Percentiles rank a stretch among this genome's conserved stretches.
Evolutionary conservation across 1,284 basidiomycete species (phyloP).

Genomic region (Microbotryum lychnidis-dioicae): DNA sequence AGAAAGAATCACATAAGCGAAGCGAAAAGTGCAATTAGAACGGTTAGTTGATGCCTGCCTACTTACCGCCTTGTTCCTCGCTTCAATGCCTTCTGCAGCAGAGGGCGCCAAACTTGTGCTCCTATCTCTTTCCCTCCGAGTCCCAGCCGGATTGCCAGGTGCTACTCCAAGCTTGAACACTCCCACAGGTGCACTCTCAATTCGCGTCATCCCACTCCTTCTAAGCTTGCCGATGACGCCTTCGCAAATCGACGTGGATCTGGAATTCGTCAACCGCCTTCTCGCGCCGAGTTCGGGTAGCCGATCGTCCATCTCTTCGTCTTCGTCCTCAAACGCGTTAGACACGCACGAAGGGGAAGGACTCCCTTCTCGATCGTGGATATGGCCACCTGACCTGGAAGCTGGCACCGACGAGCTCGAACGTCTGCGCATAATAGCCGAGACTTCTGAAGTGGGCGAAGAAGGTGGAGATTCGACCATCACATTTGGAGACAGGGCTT

Average conservation of each 20-base stretch:
- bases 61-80: constrained; percentile 24
- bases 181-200: constrained; percentile 21
- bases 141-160: not conserved
- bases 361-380: no score
- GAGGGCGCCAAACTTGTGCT: not conserved
- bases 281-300: not conserved
- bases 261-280: constrained; percentile 13
- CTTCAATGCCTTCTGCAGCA: constrained; percentile 3
- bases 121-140: not conserved
- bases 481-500: no score
- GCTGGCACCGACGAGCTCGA: no score
- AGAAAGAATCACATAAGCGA: not conserved
- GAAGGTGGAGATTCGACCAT: no score
- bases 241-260: not conserved
- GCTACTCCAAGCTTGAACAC: not conserved
- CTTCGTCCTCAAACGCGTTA: constrained; percentile 1
- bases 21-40: not conserved
- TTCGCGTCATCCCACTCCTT: constrained; percentile 6
- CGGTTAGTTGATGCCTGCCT: no score
- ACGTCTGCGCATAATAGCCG: no score
- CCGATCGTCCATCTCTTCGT: not conserved
- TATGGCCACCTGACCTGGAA: no score
- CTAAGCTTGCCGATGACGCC: not conserved
- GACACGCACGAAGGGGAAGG: not conserved
- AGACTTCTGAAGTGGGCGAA: no score